These are phyloP conservation scores for Aspergillus pseudoglaucus DNA, from an alignment of 2,329 filamentous ascomycete genomes.

Conservation along the genomic window DNA sequence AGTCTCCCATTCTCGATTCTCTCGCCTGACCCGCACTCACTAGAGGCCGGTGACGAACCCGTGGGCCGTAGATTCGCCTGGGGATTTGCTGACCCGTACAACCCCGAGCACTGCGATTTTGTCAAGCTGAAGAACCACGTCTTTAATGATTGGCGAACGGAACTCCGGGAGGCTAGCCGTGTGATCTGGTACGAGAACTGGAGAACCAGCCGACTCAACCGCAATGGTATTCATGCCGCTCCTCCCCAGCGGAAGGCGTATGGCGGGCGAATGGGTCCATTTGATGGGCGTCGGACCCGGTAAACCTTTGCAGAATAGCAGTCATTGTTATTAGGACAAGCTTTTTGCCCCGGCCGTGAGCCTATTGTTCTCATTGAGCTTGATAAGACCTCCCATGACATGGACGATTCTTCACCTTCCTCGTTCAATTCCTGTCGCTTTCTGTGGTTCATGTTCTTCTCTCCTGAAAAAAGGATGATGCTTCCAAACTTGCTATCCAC, in stretches of 20 bases:
- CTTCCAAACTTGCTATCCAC: not conserved
- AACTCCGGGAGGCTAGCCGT: constrained; percentile 81
- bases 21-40: constrained; percentile 76
- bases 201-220: constrained; percentile 57
- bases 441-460: no score
- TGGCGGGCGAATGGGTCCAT: constrained; percentile 24
- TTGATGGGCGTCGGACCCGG: constrained; percentile 17
- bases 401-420: no score
- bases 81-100: constrained; percentile 93
- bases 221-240: constrained; percentile 17
- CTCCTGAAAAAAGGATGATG: not conserved
- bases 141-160: constrained; percentile 86
- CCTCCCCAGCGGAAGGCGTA: constrained; percentile 18
- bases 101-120: constrained; percentile 90
- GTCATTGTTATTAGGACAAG: no score
- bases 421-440: no score
- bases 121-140: constrained; percentile 81
- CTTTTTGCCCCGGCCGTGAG: no score
- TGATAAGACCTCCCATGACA: no score
- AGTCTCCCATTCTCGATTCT: constrained; percentile 87
- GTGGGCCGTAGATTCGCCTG: constrained; percentile 88
- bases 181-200: constrained; percentile 95
- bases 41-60: constrained; percentile 46
- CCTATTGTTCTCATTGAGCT: no score
- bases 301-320: constrained; percentile 4